Evolutionary conservation across 208 protist species (phyloP), one percentile per base, ranked within the genome.

Genomic region (Endotrypanum monterogeii): DNA sequence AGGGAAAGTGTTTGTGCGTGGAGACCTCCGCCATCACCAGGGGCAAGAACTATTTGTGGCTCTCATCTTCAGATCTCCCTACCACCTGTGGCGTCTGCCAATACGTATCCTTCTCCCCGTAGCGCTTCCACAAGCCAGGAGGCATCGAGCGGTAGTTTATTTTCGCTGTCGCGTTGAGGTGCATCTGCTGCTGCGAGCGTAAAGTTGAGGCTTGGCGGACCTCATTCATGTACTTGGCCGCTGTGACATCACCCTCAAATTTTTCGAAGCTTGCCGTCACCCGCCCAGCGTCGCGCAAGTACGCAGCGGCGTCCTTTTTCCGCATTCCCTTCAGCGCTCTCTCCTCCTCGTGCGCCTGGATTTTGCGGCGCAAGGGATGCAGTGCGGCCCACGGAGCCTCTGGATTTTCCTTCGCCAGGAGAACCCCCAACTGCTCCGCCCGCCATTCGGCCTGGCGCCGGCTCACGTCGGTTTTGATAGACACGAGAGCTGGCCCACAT

Each of bases 121-220:
- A 97, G 23, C 77, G 81, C 81, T 97, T 97, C 89, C 86, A 95
- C 79, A 97, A 74, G 0, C 93, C 93, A 2, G 88, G 83, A 16
- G 93, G 93, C 91, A 96, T 95, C 5, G 93, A 94, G 58, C 89
- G 86, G 79, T 94, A 97, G 77, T 92, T 94, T 71, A 97, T 95
- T 69, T 93, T 94, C 37, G 89, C 88, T 0, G 90, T 94, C 23
- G 89, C 91, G 82, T 96, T 95, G 35, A 96, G 79, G 73, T 97
- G 91, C 93, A 97, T 96, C 81, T 97, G 89, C 73, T 90, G 67
- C 84, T 90, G 89, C 52, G 89, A 94, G 32, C 93, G 93, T 63
- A 93, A 67, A 57, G 93, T 97, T 61, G 78, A 77, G 8, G 91
- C 77, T 66, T 90, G 87, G 28, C 93, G 89, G 20, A 80, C 54